Percentiles rank a stretch among this genome's conserved stretches.
These are phyloP conservation scores for Cyberlindnera lachancei DNA, from an alignment of 805 yeast species.

Conservation along the genomic window DNA sequence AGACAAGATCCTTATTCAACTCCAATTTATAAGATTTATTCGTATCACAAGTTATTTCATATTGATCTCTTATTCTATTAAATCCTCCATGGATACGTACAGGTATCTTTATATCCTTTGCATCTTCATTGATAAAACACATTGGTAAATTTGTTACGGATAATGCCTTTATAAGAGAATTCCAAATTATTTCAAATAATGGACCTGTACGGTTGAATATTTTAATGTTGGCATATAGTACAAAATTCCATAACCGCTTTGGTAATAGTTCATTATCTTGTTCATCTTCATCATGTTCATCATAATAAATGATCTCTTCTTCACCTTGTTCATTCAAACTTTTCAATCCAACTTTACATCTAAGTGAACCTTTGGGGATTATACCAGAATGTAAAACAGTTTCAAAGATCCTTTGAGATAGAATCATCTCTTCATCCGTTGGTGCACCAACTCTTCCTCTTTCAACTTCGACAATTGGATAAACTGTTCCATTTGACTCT, in stretches of 20 bases:
- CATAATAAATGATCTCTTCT: constrained; percentile 38
- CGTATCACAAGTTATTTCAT: constrained; percentile 52
- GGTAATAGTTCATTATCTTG: constrained; percentile 27
- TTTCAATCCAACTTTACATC: constrained; percentile 47
- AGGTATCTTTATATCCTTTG: constrained; percentile 43
- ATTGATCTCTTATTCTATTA: constrained; percentile 39
- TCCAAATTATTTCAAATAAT: constrained; percentile 68
- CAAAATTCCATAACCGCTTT: constrained; percentile 44
- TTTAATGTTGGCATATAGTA: constrained; percentile 64
- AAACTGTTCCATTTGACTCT: constrained; percentile 37
- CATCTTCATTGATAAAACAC: constrained; percentile 59
- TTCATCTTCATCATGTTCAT: constrained; percentile 32
- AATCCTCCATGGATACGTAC: constrained; percentile 45
- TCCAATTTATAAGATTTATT: constrained; percentile 29
- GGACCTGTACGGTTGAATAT: constrained; percentile 83
- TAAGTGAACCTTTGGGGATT: constrained; percentile 41
- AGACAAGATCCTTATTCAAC: constrained; percentile 33
- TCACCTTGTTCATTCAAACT: constrained; percentile 45
- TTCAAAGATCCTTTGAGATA: constrained; percentile 60
- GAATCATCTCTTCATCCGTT: constrained; percentile 74
- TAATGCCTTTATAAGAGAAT: constrained; percentile 57
- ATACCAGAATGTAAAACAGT: constrained; percentile 50
- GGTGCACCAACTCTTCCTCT: constrained; percentile 77
- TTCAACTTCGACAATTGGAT: constrained; percentile 69
- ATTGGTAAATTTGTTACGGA: constrained; percentile 54